Evolutionary conservation across 1,284 basidiomycete species (phyloP).

Genomic region (Caloboletus firmus): DNA sequence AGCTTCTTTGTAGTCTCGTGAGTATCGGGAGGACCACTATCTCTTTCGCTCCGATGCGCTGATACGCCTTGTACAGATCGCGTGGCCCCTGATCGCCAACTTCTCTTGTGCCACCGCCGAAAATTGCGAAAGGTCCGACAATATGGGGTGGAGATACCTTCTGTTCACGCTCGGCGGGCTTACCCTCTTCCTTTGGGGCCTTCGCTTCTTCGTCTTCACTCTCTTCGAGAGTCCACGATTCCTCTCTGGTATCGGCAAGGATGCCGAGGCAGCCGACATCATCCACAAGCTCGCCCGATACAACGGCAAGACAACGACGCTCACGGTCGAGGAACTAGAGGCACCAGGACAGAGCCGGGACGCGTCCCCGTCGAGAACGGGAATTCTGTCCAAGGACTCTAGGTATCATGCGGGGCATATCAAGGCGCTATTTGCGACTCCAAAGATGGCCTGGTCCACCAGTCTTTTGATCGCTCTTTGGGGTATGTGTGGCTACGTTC

Average conservation of each 20-base stretch:
- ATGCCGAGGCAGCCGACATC: constrained; percentile 62
- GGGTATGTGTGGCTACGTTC: constrained; percentile 36
- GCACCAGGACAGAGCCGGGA: constrained; percentile 11
- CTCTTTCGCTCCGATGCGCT: not conserved
- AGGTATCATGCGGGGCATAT: constrained; percentile 45
- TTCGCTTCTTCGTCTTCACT: constrained; percentile 60
- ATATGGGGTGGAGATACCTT: constrained; percentile 65
- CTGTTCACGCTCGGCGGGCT: constrained; percentile 45
- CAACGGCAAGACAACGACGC: constrained; percentile 47
- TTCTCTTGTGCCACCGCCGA: constrained; percentile 43
- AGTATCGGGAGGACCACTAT: constrained; percentile 25
- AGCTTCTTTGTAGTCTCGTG: constrained; percentile 63
- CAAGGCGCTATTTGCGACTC: constrained; percentile 54
- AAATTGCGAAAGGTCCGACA: constrained; percentile 41
- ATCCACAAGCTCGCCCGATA: constrained; percentile 58
- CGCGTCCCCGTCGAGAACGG: not conserved
- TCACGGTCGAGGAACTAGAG: constrained; percentile 46
- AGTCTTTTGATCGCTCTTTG: constrained; percentile 54
- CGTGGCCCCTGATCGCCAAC: constrained; percentile 53
- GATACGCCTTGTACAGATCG: constrained; percentile 31
- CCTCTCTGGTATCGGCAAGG: constrained; percentile 60
- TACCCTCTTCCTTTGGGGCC: constrained; percentile 52
- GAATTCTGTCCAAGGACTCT: constrained; percentile 39
- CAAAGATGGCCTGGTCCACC: constrained; percentile 59
- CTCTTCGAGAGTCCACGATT: constrained; percentile 64